A percentile compares a stretch with the other conserved stretches of the same genome.
These are phyloP conservation scores for Rhodomyrtus psidioides DNA, from an alignment of 441 rosid genomes.

Conservation along the genomic window DNA sequence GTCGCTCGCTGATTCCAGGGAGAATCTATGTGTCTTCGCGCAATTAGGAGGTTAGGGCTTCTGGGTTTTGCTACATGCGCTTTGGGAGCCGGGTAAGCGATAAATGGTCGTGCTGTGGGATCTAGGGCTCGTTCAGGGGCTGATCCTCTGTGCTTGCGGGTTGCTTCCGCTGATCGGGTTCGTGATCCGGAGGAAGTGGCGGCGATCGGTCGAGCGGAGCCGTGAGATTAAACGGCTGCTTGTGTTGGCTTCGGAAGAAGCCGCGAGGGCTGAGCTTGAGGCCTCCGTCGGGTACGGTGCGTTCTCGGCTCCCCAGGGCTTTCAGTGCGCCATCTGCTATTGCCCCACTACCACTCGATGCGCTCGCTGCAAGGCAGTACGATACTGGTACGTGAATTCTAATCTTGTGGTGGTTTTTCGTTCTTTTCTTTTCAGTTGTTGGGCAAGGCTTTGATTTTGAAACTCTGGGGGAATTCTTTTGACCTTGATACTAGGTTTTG, in stretches of 20 bases:
- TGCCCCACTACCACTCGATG: conserved; percentile 71
- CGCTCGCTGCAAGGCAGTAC: conserved; percentile 73
- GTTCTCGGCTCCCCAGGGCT: conserved; percentile 13
- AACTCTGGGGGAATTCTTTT: neutral
- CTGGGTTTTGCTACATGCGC: conserved; percentile 29
- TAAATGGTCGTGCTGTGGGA: conserved; percentile 74
- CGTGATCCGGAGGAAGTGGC: conserved; percentile 65
- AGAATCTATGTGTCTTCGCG: conserved; percentile 43
- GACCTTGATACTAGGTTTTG: neutral
- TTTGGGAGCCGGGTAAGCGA: conserved; percentile 22
- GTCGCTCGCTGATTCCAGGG: neutral
- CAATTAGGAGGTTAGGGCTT: conserved; percentile 20
- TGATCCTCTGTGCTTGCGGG: conserved; percentile 46
- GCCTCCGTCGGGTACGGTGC: conserved; percentile 36
- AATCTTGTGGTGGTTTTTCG: neutral
- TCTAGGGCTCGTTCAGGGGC: conserved; percentile 69
- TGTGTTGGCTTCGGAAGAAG: conserved; percentile 79
- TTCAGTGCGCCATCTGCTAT: conserved; percentile 73
- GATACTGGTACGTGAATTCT: conserved; percentile 62
- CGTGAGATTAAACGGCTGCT: conserved; percentile 70
- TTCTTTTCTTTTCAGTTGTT: neutral
- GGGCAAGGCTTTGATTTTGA: neutral
- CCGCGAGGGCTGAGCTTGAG: conserved; percentile 79
- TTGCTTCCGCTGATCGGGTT: conserved; percentile 34
- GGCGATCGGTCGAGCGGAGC: conserved; percentile 37